Base-by-base conservation (phyloP, 192 early-diverging fungal genomes). In the Glomus cerebriforme region DNA sequence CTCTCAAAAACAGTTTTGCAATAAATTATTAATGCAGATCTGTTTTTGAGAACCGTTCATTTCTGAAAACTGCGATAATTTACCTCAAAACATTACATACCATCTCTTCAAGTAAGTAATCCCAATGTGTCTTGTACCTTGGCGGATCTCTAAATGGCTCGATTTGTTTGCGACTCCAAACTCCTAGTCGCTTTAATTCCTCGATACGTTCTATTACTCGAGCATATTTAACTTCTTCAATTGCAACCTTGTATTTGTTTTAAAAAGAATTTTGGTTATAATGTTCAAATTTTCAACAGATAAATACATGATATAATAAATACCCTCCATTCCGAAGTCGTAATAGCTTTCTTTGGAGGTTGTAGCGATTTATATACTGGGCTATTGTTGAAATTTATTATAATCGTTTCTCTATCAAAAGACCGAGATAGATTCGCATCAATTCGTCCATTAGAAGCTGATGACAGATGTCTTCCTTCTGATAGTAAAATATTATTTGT, bases 21-120 rank as follows among this genome's bases (percentile, higher is more conserved):
- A 12, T 43, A 12, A 43, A 43, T 43, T 2, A 3, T 3, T 1
- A 43, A 43, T 43, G 39, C 39, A 12, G 39, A 43, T 43, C 10
- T 43, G 12, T 43, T 12, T 39, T 43, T 2, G 12, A 10, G 12
- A 10, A 10, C 10, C 39, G 39, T 10, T 12, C 39, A 43, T 43
- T 43, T 43, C 39, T 12, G 76, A n/a, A 34, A 73, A 62, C 60
- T n/a, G 10, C 27, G 15, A 65, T 24, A 73, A n/a, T 13, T 29
- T 43, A 47, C 15, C 17, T 32, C 45, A 9, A 37, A 31, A 54
- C 17, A 63, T n/a, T 35, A 60, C 47, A 4, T 83, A 92, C 91
- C 93, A 95, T 91, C 77, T 96, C 94, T 62, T 93, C 92, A 49
- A 96, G 74, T 37, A 96, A 80, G 47, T 83, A 86, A 84, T 96